Evolutionary conservation across 495 filamentous ascomycete species (phyloP).

Genomic region (Penicillium odoratum): DNA sequence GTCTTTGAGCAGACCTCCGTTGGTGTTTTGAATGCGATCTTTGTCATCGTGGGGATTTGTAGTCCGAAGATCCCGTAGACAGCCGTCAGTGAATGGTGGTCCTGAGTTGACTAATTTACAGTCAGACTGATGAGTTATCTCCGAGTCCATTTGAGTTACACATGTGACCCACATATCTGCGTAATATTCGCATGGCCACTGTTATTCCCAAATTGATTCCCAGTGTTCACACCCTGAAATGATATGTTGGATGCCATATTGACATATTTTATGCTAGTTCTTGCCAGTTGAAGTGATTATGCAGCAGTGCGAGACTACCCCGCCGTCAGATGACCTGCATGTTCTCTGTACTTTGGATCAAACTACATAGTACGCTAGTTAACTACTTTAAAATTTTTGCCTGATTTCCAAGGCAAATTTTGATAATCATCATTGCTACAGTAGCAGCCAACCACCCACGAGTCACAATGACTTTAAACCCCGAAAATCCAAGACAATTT

Average conservation of each 20-base stretch:
- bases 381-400: too few relatives aligned
- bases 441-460: not conserved
- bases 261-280: too few relatives aligned
- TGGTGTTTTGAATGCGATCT: slow-evolving; percentile 1
- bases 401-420: too few relatives aligned
- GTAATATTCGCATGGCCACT: not conserved
- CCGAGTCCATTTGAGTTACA: not conserved
- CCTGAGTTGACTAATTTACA: not conserved
- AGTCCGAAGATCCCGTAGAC: not conserved
- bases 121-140: not conserved
- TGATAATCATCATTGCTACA: too few relatives aligned
- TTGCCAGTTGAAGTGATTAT: not conserved
- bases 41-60: slow-evolving; percentile 2
- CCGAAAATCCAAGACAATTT: not conserved
- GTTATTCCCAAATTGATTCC: not conserved
- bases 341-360: too few relatives aligned
- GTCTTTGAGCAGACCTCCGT: slow-evolving; percentile 1
- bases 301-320: not conserved
- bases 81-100: not conserved
- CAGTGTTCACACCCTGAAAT: not conserved
- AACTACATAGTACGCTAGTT: too few relatives aligned
- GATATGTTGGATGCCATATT: not conserved
- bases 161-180: not conserved
- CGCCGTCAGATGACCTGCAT: not conserved
- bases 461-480: not conserved